Conservation (phyloP, 1,139 yeast species). For the Diutina pseudorugosa region DNA sequence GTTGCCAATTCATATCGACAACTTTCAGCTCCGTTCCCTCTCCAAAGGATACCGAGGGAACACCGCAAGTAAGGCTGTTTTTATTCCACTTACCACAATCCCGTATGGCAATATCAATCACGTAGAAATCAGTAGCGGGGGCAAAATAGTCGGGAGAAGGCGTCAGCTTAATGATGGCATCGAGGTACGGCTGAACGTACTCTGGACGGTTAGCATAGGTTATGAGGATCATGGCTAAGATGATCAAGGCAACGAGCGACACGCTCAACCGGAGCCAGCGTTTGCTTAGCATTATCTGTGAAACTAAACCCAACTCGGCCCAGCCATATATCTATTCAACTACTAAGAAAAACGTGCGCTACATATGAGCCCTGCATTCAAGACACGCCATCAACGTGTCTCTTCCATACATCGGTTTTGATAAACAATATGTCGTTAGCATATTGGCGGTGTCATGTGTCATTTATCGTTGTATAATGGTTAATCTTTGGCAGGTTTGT, state of each 20-base stretch:
- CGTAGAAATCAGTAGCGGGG: not conserved
- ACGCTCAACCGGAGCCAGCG: slow-evolving; percentile 1
- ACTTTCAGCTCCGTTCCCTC: not conserved
- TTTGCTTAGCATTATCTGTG: not conserved
- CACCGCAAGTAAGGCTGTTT: not conserved
- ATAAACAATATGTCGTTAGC: not conserved
- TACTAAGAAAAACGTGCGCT: not conserved
- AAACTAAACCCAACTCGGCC: not conserved
- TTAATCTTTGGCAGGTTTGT: not conserved
- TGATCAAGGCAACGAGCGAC: not conserved
- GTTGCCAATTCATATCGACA: not conserved
- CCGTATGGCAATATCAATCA: not conserved
- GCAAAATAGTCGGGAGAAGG: not conserved
- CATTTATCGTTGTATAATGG: not conserved
- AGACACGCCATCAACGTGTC: not conserved
- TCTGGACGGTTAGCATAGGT: not conserved
- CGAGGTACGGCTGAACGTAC: not conserved
- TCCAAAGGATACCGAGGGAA: not conserved
- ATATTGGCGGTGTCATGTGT: not conserved
- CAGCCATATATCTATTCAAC: not conserved
- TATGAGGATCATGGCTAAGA: not conserved
- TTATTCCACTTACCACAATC: not conserved
- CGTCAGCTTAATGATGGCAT: not conserved
- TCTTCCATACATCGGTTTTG: not conserved
- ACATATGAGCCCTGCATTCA: not conserved